Evolutionary conservation across 805 yeast species (phyloP).

Genomic region (Cyberlindnera saturnus): DNA sequence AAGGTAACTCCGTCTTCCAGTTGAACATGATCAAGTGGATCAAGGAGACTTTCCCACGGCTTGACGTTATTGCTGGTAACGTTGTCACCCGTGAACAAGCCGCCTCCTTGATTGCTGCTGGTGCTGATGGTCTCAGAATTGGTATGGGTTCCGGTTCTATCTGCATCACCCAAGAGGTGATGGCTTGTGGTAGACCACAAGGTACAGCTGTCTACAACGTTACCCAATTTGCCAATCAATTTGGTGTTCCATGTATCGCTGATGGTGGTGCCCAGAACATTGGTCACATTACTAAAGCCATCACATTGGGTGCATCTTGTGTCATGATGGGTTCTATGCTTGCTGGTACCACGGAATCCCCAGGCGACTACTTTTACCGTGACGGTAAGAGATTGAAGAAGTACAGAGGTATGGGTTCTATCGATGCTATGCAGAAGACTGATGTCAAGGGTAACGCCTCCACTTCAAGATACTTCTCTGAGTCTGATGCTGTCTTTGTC

Average conservation of each 20-base stretch:
- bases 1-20: slow-evolving; percentile 96
- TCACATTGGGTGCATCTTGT: slow-evolving; percentile 93
- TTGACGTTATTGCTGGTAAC: slow-evolving; percentile 94
- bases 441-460: slow-evolving; percentile 90
- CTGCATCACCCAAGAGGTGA: slow-evolving; percentile 98
- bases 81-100: slow-evolving; percentile 99
- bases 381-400: slow-evolving; percentile 97
- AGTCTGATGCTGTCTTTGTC: slow-evolving; percentile 89
- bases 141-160: slow-evolving; percentile 99
- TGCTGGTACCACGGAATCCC: slow-evolving; percentile 98
- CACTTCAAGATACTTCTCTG: slow-evolving; percentile 96
- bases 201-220: slow-evolving; percentile 98
- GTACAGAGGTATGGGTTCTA: slow-evolving; percentile 99
- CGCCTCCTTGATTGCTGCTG: slow-evolving; percentile 87
- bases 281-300: slow-evolving; percentile 96
- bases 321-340: slow-evolving; percentile 99
- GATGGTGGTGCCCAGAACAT: slow-evolving; percentile 99
- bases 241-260: slow-evolving; percentile 98
- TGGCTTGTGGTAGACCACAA: slow-evolving; percentile 99
- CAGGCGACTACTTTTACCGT: slow-evolving; percentile 96
- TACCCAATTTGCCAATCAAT: slow-evolving; percentile 85
- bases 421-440: slow-evolving; percentile 96
- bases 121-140: slow-evolving; percentile 96
- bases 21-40: slow-evolving; percentile 89
- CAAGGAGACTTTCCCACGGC: slow-evolving; percentile 69